A percentile compares a stretch with the other conserved stretches of the same genome.
These are phyloP conservation scores for Ceratopteris richardii DNA, from an alignment of 75 land plant genomes.

Conservation along the genomic window DNA sequence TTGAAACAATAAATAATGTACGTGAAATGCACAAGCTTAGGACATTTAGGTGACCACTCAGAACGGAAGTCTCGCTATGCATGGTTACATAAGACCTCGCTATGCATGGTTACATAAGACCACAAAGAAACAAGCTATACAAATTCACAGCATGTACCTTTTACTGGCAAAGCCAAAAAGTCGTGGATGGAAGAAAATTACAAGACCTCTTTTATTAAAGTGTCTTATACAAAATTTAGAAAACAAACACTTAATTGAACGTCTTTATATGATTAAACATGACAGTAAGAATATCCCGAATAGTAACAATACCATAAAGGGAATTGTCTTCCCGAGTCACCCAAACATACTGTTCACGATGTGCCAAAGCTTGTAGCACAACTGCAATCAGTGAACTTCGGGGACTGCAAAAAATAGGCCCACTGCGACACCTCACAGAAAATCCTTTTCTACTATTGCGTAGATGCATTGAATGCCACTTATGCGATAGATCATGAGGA, in stretches of 20 bases:
- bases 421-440: constrained; percentile 11
- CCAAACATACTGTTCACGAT: constrained; percentile 68
- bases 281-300: constrained; percentile 35
- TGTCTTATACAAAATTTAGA: too few species aligned
- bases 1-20: too few species aligned
- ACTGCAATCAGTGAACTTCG: constrained; percentile 78
- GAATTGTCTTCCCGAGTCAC: constrained; percentile 54
- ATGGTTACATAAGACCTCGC: too few species aligned
- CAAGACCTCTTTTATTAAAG: too few species aligned
- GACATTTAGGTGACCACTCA: too few species aligned
- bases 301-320: constrained; percentile 59
- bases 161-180: too few species aligned
- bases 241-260: background rate
- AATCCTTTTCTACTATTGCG: constrained; percentile 7
- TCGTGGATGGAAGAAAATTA: too few species aligned
- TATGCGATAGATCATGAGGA: constrained; percentile 9
- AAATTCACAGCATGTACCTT: too few species aligned
- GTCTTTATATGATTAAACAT: background rate
- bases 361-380: constrained; percentile 74
- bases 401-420: constrained; percentile 47
- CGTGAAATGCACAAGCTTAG: too few species aligned
- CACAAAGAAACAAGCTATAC: too few species aligned
- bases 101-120: too few species aligned
- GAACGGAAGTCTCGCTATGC: too few species aligned
- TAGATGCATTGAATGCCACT: constrained; percentile 14